phyloP scores from a whole-genome alignment of 2,329 filamentous ascomycete species.

The Grosmannia serpens region DNA sequence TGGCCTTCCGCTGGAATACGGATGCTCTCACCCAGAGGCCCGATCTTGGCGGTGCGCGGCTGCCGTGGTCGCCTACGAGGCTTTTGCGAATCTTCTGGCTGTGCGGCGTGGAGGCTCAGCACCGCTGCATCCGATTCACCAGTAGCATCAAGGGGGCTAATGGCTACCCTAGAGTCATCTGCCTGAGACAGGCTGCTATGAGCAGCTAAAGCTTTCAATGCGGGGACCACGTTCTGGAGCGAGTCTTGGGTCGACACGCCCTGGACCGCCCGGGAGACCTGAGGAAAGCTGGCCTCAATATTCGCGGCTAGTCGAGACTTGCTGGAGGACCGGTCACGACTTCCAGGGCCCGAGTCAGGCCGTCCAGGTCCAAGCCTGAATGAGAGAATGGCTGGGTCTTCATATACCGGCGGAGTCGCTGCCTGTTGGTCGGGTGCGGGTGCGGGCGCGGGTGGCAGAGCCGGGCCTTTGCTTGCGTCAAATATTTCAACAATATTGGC shows the following conservation, averaged over 20 bases:
- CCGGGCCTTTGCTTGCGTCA: conserved; percentile 6
- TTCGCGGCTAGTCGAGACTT: background rate
- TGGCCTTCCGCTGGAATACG: conserved; percentile 12
- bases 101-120: background rate
- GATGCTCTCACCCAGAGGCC: conserved; percentile 15
- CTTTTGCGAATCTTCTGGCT: background rate
- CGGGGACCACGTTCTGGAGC: conserved; percentile 4
- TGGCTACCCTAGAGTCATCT: background rate
- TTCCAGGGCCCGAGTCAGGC: background rate
- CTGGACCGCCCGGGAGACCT: background rate
- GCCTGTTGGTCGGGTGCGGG: background rate
- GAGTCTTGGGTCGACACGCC: background rate
- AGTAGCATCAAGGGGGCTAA: background rate
- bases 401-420: conserved; percentile 6
- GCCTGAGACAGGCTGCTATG: too few relatives aligned
- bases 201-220: background rate
- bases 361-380: conserved; percentile 4
- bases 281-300: background rate
- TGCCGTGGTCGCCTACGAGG: conserved; percentile 18
- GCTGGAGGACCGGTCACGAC: background rate
- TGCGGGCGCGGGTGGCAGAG: background rate
- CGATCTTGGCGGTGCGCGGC: conserved; percentile 16
- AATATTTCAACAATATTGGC: conserved; percentile 19
- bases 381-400: conserved; percentile 12
- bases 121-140: background rate